A percentile compares a stretch with the other conserved stretches of the same genome.
phyloP scores from a whole-genome alignment of 2,329 filamentous ascomycete genomes.

The Fusarium sp. region DNA sequence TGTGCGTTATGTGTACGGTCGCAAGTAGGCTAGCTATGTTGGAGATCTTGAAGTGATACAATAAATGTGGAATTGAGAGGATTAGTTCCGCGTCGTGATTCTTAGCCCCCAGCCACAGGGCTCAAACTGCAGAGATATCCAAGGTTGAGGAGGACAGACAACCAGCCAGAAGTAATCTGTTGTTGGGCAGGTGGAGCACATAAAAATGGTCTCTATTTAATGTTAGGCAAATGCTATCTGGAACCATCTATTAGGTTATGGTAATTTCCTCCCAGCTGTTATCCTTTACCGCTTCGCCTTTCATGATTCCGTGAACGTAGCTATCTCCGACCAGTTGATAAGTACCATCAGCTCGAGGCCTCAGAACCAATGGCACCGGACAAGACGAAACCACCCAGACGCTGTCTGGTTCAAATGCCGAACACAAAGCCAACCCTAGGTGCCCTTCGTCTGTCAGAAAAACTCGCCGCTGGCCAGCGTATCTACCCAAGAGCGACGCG shows the following conservation, averaged over 20 bases:
- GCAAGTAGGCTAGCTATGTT: background rate
- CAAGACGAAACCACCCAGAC: background rate
- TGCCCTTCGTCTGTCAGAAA: background rate
- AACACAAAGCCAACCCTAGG: background rate
- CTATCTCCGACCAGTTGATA: background rate
- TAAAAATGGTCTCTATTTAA: accelerated
- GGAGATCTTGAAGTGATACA: accelerated
- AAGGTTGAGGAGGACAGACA: background rate
- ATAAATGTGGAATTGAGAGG: background rate
- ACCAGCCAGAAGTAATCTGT: accelerated
- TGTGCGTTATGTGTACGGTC: background rate
- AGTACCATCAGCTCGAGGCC: background rate
- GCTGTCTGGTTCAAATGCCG: background rate
- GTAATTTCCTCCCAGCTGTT: background rate
- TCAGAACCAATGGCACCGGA: background rate
- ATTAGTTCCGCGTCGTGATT: accelerated
- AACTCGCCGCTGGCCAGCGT: background rate
- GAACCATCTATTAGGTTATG: accelerated
- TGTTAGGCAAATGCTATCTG: accelerated
- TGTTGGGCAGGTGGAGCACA: accelerated
- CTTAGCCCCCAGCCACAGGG: accelerated
- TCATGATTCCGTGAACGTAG: background rate
- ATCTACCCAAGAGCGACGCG: background rate
- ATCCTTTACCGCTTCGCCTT: background rate
- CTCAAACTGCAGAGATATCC: accelerated